Evolutionary conservation across 148 eudicot species (phyloP), one percentile per base, ranked within the genome.

Genomic region (Spergularia marina): DNA sequence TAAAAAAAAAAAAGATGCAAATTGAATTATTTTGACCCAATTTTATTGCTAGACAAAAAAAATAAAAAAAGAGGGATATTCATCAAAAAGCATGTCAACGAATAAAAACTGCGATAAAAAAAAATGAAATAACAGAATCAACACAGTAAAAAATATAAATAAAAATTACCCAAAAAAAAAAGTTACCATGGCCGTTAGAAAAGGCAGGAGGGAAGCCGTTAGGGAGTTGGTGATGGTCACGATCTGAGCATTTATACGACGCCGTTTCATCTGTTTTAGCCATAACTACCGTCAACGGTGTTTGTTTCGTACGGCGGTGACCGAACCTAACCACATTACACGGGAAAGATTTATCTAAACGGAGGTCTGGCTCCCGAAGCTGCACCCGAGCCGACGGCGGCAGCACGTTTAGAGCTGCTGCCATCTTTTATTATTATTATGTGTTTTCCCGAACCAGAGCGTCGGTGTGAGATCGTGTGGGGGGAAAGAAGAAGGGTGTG

Each of bases 141-240:
- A 39, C 40, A 14, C 57, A 75, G 13, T 15, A 21, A 71, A 16
- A 17, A 44, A n/a, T n/a, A n/a, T n/a, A n/a, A 44, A 44, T 7
- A 41, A 41, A 44, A 44, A 6, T 44, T 44, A 44, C 49, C 49
- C 25, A 23, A 34, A 17, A 39, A 10, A 14, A 68, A 12, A 40
- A 55, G 16, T 74, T 75, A 80, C 79, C 79, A 51, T 63, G 53
- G 51, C 76, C 76, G 21, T 76, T 77, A 62, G 68, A 6, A 53
- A 57, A 56, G 9, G 57, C 10, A 66, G 72, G 15, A 36, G 54
- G 20, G 12, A 74, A 65, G 63, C 68, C 68, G 72, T 49, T 55
- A 60, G 58, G 34, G 34, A 17, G 23, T 53, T 7, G 67, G 44
- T 7, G 71, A 34, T n/a, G 73, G 21, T 80, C 30, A 60, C 23